These are phyloP conservation scores for Corymbia calophylla DNA, from an alignment of 441 rosid species.

Conservation along the genomic window DNA sequence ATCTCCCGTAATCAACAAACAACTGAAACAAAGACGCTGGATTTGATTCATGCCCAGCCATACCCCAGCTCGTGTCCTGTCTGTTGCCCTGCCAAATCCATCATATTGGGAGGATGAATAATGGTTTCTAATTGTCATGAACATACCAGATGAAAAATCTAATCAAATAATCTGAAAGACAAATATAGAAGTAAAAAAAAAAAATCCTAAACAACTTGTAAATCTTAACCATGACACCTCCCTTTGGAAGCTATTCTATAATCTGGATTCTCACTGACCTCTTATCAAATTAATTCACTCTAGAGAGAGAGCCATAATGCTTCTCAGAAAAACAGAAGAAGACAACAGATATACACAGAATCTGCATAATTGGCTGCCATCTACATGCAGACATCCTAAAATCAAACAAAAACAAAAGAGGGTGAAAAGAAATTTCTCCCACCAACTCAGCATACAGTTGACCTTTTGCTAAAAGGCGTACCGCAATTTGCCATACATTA, in stretches of 20 bases:
- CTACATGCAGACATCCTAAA: neutral
- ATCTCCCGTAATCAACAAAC: conserved; percentile 72
- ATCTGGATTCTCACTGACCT: neutral
- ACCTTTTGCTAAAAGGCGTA: neutral
- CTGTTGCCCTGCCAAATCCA: conserved; percentile 42
- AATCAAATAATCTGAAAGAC: neutral
- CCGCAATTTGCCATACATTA: neutral
- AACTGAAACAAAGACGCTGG: conserved; percentile 77
- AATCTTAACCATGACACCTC: neutral
- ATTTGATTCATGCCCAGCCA: conserved; percentile 80
- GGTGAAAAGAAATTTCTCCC: neutral
- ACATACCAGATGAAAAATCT: neutral
- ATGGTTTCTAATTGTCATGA: neutral
- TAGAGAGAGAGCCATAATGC: neutral
- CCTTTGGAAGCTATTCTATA: neutral
- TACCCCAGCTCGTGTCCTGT: conserved; percentile 64
- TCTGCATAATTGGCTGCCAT: neutral
- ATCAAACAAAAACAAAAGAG: neutral
- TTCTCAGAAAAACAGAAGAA: neutral
- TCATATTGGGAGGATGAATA: neutral
- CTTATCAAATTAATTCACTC: neutral
- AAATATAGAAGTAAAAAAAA: too few species aligned
- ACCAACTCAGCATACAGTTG: neutral
- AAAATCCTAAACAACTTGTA: neutral
- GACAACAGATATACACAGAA: neutral